These are phyloP conservation scores for Melampsora larici-populina DNA, from an alignment of 1,284 basidiomycete genomes.

Conservation along the genomic window DNA sequence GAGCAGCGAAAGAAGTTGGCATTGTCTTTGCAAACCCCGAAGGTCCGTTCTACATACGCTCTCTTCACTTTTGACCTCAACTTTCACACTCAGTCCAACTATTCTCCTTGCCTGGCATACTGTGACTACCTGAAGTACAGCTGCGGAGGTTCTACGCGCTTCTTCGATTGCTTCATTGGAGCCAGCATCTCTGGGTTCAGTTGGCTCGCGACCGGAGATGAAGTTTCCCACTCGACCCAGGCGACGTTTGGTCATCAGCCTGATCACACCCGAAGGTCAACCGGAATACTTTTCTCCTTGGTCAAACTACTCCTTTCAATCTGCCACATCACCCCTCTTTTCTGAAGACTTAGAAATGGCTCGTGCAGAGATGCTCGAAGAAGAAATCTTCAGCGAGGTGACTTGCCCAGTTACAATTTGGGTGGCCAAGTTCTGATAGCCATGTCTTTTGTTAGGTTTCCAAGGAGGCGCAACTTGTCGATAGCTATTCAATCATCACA, in stretches of 20 bases:
- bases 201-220: not conserved
- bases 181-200: not conserved
- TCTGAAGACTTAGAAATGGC: conserved; percentile 23
- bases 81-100: not conserved
- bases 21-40: conserved; percentile 38
- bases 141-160: conserved; percentile 38
- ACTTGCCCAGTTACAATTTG: not conserved
- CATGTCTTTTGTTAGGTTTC: conserved; percentile 23
- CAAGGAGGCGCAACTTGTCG: conserved; percentile 31
- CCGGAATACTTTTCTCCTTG: conserved; percentile 35
- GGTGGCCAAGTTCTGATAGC: conserved; percentile 2
- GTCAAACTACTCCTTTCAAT: not conserved
- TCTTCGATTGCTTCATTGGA: conserved; percentile 39
- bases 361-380: conserved; percentile 34
- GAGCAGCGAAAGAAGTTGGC: conserved; percentile 37
- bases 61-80: not conserved
- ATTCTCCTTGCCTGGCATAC: not conserved
- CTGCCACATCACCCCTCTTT: conserved; percentile 2
- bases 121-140: conserved; percentile 2
- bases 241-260: conserved; percentile 24
- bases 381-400: conserved; percentile 43
- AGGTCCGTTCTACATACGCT: conserved; percentile 9
- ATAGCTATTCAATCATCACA: conserved; percentile 14
- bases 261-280: conserved; percentile 1
- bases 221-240: conserved; percentile 36